Base-by-base conservation (phyloP, 768 basidiomycete species). In the Strobilomyces echinocephalus region DNA sequence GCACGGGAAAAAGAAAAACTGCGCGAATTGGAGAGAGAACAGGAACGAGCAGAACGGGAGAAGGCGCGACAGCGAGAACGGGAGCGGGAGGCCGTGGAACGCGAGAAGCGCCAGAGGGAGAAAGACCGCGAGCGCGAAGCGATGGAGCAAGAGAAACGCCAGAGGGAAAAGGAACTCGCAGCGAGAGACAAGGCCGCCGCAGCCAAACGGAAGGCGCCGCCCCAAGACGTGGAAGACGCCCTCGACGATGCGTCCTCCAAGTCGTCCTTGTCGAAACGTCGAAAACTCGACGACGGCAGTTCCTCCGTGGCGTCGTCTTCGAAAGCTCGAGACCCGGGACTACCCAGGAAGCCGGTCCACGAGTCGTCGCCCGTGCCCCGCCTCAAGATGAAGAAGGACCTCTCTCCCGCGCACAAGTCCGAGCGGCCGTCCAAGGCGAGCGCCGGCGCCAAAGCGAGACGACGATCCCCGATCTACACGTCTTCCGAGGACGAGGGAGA, bases 401-500 rank as follows among this genome's bases (percentile, higher is more conserved):
- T 67, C 2, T 71, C 74, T 28, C 54, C 70, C 35, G 30, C 56
- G 45, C 52, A 53, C 50, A 61, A 54, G 50, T 44, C 50, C 12
- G 65, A 70, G 33, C 62, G 65, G 51, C 24, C 54, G 31, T 31
- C 57, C 53, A 68, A 58, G 44, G 20, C 53, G 20, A 59, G 47
- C 34, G 56, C 56, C 15, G 50, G 54, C 15, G 48, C 53, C 26
- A 83, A 80, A 50, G 50, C 59, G 18, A 75, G 81, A 42, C 81
- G 85, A 42, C 74, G 70, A 40, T 80, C 83, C 3, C 83, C 82
- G 1, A 77, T 82, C 47, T 86, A 83, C 56, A 86, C 85, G 1
- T 84, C 85, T 1, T 83, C 85, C 1, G 83, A 83, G 36, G 81
- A 85, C 47, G 82, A 84, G 61, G 74, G 73, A 21, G 74, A 79